Conservation (phyloP, 352 stramenopile genomes). For the Phytophthora pseudosyringae region DNA sequence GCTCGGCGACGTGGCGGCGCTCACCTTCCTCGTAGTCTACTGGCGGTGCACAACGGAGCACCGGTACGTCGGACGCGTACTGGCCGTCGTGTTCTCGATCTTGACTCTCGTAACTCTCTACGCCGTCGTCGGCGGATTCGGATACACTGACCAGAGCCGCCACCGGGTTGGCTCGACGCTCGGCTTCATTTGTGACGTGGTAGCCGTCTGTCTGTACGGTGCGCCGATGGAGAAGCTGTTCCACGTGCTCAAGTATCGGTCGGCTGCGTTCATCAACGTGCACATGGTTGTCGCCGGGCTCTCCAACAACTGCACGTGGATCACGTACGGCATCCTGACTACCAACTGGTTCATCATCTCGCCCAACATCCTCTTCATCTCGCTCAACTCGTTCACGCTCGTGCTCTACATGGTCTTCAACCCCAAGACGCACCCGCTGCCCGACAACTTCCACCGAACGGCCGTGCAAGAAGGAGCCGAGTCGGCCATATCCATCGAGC, state of each 20-base stretch:
- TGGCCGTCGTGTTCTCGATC: conserved; percentile 20
- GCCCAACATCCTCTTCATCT: conserved; percentile 39
- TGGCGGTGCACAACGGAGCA: conserved; percentile 42
- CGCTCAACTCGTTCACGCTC: conserved; percentile 34
- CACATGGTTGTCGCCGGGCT: no score
- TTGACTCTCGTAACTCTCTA: conserved; percentile 42
- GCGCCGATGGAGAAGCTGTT: conserved; percentile 47
- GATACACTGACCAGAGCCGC: conserved; percentile 36
- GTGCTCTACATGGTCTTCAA: conserved; percentile 40
- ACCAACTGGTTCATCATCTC: conserved; percentile 42
- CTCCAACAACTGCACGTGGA: conserved; percentile 52
- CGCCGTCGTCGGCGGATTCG: conserved; percentile 37
- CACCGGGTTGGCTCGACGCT: conserved; percentile 28
- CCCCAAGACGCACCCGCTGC: conserved; percentile 31
- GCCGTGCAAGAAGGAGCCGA: not conserved
- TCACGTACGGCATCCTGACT: conserved; percentile 39
- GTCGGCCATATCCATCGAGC: conserved; percentile 17
- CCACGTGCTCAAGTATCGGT: conserved; percentile 45
- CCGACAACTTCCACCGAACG: conserved; percentile 23
- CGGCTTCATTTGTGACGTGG: conserved; percentile 36
- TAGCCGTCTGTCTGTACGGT: conserved; percentile 45
- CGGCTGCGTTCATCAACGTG: conserved; percentile 54
- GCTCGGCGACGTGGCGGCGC: conserved; percentile 36
- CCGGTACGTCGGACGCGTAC: conserved; percentile 30
- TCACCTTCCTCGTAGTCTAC: conserved; percentile 52